Conservation (phyloP, 495 filamentous ascomycete species). For the Aspergillus sclerotioniger region DNA sequence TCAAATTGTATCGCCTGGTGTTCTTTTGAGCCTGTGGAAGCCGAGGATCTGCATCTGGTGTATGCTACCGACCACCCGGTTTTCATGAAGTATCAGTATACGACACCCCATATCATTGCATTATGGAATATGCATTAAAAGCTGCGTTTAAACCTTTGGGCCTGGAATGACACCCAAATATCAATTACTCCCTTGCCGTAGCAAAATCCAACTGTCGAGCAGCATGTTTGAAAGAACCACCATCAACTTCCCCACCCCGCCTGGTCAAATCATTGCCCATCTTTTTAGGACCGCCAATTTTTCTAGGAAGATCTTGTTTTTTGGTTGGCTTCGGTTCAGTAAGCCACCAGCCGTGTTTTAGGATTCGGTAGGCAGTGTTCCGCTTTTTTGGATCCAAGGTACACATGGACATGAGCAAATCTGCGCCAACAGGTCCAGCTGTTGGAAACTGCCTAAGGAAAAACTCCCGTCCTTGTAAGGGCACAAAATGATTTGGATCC, state of each 20-base stretch:
- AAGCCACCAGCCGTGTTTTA: constrained; percentile 85
- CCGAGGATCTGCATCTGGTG: no score
- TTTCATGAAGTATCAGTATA: neutral
- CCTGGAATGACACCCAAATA: neutral
- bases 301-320: constrained; percentile 78
- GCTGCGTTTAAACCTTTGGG: neutral
- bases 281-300: constrained; percentile 64
- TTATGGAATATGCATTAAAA: no score
- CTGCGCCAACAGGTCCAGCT: constrained; percentile 75
- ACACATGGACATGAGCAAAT: constrained; percentile 84
- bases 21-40: no score
- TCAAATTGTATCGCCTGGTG: no score
- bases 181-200: constrained; percentile 43
- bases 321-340: constrained; percentile 78
- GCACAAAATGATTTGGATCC: constrained; percentile 50
- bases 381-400: constrained; percentile 80
- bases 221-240: constrained; percentile 65
- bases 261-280: constrained; percentile 83
- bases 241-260: constrained; percentile 69
- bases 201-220: constrained; percentile 86
- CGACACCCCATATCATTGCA: neutral
- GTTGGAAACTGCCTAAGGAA: constrained; percentile 72
- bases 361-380: constrained; percentile 67
- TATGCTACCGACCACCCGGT: no score
- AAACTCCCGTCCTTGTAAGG: constrained; percentile 64